Percentiles rank a stretch among this genome's conserved stretches.
Conservation (phyloP, 441 rosid species). For the Populus hybrid region DNA sequence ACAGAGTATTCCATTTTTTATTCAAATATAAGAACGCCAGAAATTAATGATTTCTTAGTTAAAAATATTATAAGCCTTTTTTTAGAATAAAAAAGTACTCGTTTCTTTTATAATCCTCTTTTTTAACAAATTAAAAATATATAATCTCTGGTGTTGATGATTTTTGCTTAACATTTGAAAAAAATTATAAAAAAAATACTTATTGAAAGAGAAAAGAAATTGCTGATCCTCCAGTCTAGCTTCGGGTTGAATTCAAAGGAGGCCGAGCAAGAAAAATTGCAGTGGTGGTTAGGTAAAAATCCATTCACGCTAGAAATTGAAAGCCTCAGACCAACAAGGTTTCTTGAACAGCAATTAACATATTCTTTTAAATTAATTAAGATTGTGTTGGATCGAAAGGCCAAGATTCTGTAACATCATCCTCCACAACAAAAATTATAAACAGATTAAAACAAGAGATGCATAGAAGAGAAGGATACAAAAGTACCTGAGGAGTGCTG, state of each 20-base stretch:
- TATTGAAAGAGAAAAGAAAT: neutral
- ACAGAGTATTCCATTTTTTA: too few relatives aligned
- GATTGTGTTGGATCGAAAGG: neutral
- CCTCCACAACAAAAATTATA: neutral
- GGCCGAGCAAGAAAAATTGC: neutral
- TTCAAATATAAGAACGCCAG: too few relatives aligned
- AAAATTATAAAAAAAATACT: too few relatives aligned
- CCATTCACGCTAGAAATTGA: neutral
- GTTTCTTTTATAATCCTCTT: too few relatives aligned
- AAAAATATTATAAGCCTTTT: too few relatives aligned
- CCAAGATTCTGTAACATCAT: neutral
- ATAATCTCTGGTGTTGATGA: neutral
- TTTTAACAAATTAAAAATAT: too few relatives aligned
- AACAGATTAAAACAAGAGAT: neutral
- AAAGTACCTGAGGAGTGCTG: conserved; percentile 30
- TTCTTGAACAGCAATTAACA: neutral
- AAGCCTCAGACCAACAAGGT: neutral
- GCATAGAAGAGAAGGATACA: neutral
- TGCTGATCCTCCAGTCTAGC: neutral
- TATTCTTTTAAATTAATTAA: too few relatives aligned
- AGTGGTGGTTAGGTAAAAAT: neutral
- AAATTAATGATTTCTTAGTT: too few relatives aligned
- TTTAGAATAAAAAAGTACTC: too few relatives aligned
- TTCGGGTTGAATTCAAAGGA: neutral
- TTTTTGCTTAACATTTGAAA: too few relatives aligned